phyloP scores from a whole-genome alignment of 805 yeast species.

The Candida nitratophila region DNA sequence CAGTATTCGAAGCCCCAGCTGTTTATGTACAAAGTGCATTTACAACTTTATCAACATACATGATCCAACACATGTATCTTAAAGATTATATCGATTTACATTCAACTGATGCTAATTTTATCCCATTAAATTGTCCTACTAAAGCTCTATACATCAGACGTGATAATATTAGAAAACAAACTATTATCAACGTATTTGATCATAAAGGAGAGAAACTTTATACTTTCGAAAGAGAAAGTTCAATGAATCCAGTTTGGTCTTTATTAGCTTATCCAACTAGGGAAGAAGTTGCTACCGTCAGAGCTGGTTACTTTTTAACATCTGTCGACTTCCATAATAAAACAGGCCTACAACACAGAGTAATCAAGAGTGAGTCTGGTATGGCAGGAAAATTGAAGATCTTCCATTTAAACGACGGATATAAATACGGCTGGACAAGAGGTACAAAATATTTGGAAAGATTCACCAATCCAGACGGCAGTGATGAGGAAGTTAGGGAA shows the following conservation, averaged over 20 bases:
- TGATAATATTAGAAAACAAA: conserved; percentile 38
- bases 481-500: conserved; percentile 45
- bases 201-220: conserved; percentile 34
- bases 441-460: conserved; percentile 45
- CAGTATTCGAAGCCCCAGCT: conserved; percentile 40
- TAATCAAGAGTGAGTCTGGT: conserved; percentile 30
- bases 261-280: conserved; percentile 37
- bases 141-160: conserved; percentile 40
- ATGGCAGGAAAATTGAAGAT: conserved; percentile 34
- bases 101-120: conserved; percentile 31
- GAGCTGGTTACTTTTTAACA: conserved; percentile 39
- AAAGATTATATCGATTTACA: conserved; percentile 32
- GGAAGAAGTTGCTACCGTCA: conserved; percentile 42
- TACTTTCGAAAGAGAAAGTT: conserved; percentile 44
- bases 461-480: conserved; percentile 47
- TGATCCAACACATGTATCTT: conserved; percentile 34
- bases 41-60: conserved; percentile 33
- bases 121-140: conserved; percentile 33
- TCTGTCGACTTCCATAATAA: conserved; percentile 44
- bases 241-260: conserved; percentile 46
- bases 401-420: conserved; percentile 46
- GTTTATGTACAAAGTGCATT: conserved; percentile 35
- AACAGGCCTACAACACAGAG: conserved; percentile 37
- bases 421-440: conserved; percentile 49
- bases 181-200: conserved; percentile 43